phyloP scores from a whole-genome alignment of 78 protist species.

The Emiliania huxleyi region DNA sequence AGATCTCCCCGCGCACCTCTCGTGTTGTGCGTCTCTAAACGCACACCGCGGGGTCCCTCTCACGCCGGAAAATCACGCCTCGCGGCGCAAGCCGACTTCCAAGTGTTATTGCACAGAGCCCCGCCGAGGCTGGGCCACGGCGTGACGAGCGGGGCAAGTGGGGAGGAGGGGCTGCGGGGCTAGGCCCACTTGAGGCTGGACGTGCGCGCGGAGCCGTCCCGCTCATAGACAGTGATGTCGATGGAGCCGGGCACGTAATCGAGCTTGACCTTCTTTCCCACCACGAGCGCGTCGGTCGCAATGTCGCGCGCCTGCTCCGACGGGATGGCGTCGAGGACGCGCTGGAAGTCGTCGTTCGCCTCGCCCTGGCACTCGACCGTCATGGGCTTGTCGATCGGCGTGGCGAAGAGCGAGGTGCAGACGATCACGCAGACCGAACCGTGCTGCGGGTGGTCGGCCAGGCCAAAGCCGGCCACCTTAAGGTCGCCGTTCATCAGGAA shows the following conservation, averaged over 20 bases:
- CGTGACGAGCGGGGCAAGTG: no score
- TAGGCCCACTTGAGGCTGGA: neutral
- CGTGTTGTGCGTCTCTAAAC: no score
- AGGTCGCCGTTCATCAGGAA: neutral
- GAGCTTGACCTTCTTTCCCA: neutral
- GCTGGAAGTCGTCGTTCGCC: neutral
- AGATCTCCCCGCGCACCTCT: no score
- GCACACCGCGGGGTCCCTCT: no score
- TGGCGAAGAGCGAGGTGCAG: neutral
- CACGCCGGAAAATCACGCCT: no score
- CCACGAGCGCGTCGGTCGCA: neutral
- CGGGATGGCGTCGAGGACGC: neutral
- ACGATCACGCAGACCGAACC: neutral
- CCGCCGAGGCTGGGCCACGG: no score
- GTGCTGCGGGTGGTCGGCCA: neutral
- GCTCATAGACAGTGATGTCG: neutral
- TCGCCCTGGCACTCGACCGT: constrained; percentile 2
- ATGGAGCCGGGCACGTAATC: neutral
- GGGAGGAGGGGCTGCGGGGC: no score
- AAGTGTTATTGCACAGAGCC: no score
- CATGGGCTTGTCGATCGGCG: neutral
- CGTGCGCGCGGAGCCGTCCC: neutral
- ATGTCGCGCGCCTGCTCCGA: neutral
- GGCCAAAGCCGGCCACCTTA: neutral
- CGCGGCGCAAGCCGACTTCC: no score